These are phyloP conservation scores for Pseudognaphalium luteoalbum DNA, from an alignment of 129 eudicot species.

Conservation along the genomic window DNA sequence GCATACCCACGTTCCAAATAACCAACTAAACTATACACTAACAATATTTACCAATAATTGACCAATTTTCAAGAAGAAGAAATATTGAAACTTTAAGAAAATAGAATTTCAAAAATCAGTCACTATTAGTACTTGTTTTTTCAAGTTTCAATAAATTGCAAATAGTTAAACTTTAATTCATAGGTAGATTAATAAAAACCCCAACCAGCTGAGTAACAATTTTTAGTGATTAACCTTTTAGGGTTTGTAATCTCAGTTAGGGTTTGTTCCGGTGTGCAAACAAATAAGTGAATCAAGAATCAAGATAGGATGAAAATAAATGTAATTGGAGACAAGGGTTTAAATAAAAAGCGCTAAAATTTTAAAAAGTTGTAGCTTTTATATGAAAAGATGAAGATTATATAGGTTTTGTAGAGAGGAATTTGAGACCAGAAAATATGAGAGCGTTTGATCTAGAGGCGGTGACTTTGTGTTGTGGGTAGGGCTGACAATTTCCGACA, in stretches of 20 bases:
- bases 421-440: not conserved
- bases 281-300: not conserved
- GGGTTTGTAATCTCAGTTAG: slow-evolving; percentile 4
- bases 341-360: not conserved
- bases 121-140: not conserved
- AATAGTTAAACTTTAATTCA: not conserved
- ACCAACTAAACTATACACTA: not conserved
- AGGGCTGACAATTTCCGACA: too few species aligned
- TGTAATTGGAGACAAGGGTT: not conserved
- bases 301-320: not conserved
- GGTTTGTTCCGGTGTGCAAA: slow-evolving; percentile 8
- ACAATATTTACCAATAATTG: not conserved
- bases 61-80: not conserved
- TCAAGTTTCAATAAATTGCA: not conserved
- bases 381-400: not conserved
- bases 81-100: too few species aligned
- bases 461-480: not conserved
- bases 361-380: not conserved
- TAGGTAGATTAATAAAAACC: not conserved
- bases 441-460: not conserved
- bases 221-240: not conserved
- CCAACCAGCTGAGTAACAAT: not conserved
- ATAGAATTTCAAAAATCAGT: not conserved
- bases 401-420: slow-evolving; percentile 6
- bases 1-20: not conserved